Conservation (phyloP, 2,329 filamentous ascomycete species). For the Camptophora hylomeconis region DNA sequence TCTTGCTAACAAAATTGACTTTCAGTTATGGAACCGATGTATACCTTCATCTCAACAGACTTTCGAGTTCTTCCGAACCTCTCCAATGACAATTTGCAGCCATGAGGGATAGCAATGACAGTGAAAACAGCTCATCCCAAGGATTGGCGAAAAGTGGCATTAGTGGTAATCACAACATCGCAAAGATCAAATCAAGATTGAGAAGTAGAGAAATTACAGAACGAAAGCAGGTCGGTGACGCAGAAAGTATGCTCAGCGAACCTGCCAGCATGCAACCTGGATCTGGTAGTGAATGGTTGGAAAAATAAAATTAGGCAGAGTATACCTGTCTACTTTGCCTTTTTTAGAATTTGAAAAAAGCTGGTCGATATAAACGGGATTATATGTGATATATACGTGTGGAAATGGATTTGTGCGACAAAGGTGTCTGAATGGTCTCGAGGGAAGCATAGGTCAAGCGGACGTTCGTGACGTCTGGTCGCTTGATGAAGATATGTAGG, state of each 20-base stretch:
- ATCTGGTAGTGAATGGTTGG: conserved; percentile 13
- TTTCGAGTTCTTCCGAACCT: conserved; percentile 90
- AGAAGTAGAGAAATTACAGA: conserved; percentile 66
- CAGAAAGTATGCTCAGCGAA: conserved; percentile 59
- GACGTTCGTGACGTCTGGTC: too few relatives aligned
- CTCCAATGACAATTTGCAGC: conserved; percentile 85
- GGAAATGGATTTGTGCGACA: too few relatives aligned
- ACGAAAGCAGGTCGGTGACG: conserved; percentile 81
- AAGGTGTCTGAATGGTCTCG: too few relatives aligned
- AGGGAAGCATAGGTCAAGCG: too few relatives aligned
- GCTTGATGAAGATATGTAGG: too few relatives aligned
- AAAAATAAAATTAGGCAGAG: too few relatives aligned
- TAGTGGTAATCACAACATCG: conserved; percentile 24
- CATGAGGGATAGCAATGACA: conserved; percentile 28
- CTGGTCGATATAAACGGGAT: too few relatives aligned
- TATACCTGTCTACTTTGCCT: too few relatives aligned
- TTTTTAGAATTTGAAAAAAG: too few relatives aligned
- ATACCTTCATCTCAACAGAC: conserved; percentile 90
- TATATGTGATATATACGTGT: too few relatives aligned
- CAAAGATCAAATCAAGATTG: conserved; percentile 56
- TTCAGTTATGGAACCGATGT: conserved; percentile 90
- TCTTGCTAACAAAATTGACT: conserved; percentile 17
- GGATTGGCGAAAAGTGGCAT: conserved; percentile 44
- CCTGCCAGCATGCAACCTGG: conserved; percentile 12
- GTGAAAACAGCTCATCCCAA: conserved; percentile 27